Evolutionary conservation across 2,329 filamentous ascomycete genomes (phyloP).

Genomic region (Rutstroemia sp.): DNA sequence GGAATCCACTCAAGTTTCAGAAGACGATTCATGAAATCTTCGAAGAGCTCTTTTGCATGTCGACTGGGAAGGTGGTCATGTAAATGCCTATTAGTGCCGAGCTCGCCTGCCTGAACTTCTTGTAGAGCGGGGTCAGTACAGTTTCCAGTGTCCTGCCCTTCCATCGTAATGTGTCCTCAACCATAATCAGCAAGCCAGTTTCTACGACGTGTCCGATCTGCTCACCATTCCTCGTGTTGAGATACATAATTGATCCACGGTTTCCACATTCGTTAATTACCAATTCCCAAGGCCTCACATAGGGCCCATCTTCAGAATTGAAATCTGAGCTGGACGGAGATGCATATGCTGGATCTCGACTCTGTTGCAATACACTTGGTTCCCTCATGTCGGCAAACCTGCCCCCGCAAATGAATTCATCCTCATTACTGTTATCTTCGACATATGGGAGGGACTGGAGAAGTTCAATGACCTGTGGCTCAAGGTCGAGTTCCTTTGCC

Average conservation of each 20-base stretch:
- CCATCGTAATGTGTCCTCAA: constrained; percentile 2
- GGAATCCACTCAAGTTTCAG: constrained; percentile 14
- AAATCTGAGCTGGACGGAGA: not conserved
- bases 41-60: constrained; percentile 8
- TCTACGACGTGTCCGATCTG: not conserved
- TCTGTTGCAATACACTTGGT: not conserved
- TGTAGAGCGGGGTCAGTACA: not conserved
- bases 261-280: not conserved
- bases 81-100: not conserved
- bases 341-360: constrained; percentile 9
- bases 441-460: constrained; percentile 13
- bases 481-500: constrained; percentile 5
- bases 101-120: too few relatives aligned
- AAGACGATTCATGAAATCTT: constrained; percentile 7
- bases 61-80: constrained; percentile 6
- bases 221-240: constrained; percentile 3
- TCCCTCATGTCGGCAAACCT: constrained; percentile 13
- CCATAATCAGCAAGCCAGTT: not conserved
- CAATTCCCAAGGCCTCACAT: not conserved
- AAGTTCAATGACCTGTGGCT: constrained; percentile 9
- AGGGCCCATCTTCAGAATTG: constrained; percentile 5
- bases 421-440: constrained; percentile 2
- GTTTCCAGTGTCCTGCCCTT: not conserved
- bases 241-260: not conserved
- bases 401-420: constrained; percentile 12